Conservation (phyloP, 805 yeast species). For the Debaryomyces castellii region DNA sequence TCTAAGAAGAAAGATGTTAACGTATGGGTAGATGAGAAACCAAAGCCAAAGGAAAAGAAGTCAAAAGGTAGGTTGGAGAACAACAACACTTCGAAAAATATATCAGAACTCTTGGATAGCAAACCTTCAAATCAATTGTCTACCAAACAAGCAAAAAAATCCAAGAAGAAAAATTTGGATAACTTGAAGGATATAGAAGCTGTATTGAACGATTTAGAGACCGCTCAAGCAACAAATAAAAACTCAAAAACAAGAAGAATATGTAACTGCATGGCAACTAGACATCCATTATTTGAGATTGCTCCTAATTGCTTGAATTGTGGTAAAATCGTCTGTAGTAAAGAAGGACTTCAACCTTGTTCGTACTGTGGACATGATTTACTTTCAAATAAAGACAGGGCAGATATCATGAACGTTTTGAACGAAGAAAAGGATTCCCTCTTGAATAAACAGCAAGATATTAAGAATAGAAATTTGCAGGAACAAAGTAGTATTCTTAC, state of each 20-base stretch:
- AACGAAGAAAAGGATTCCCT: conserved; percentile 50
- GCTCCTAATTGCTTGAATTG: conserved; percentile 94
- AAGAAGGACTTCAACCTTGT: conserved; percentile 91
- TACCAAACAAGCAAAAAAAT: conserved; percentile 25
- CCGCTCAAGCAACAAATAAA: conserved; percentile 7
- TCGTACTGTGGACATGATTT: conserved; percentile 74
- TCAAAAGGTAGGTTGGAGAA: conserved; percentile 9
- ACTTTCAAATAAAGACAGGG: conserved; percentile 60
- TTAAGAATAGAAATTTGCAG: conserved; percentile 14
- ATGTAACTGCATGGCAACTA: conserved; percentile 84
- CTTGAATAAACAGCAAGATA: conserved; percentile 15
- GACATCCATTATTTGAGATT: conserved; percentile 84
- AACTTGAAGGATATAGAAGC: conserved; percentile 66
- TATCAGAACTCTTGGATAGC: conserved; percentile 46
- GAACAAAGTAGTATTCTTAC: conserved; percentile 9
- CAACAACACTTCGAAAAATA: conserved; percentile 13
- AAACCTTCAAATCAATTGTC: conserved; percentile 30
- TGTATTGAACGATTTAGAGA: conserved; percentile 54
- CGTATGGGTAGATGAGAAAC: conserved; percentile 2
- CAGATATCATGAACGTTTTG: conserved; percentile 53
- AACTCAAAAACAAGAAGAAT: conserved; percentile 18
- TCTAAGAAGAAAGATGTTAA: not conserved
- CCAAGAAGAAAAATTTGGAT: conserved; percentile 49
- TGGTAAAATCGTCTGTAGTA: conserved; percentile 88
- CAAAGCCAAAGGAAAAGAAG: conserved; percentile 6